Evolutionary conservation across 139 green algal genomes (phyloP).

Genomic region (Klebsormidium nitens): DNA sequence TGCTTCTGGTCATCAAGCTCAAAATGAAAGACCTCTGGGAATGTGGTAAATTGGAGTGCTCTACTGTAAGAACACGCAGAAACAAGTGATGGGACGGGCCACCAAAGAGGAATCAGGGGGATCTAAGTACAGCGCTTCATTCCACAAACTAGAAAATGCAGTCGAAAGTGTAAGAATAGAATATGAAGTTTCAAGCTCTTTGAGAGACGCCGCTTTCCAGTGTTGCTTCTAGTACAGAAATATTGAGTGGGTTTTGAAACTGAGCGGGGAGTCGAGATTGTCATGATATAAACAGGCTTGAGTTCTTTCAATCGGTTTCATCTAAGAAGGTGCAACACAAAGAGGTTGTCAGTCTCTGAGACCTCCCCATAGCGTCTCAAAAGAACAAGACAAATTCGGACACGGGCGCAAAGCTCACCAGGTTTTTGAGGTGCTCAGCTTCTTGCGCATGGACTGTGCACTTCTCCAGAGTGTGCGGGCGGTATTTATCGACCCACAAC

Average conservation of each 20-base stretch:
- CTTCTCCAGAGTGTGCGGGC: constrained; percentile 73
- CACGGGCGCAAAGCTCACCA: constrained; percentile 52
- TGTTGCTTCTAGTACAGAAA: no score
- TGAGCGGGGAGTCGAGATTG: neutral
- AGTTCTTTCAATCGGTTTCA: neutral
- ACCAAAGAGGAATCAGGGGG: no score
- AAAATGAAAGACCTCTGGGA: neutral
- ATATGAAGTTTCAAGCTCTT: no score
- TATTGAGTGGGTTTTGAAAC: neutral
- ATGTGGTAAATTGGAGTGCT: constrained; percentile 8
- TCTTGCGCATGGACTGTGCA: constrained; percentile 68
- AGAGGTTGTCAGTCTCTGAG: neutral
- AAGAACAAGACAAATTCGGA: neutral
- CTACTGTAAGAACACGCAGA: neutral
- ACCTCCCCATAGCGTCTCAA: neutral
- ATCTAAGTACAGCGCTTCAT: no score
- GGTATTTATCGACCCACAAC: constrained; percentile 70
- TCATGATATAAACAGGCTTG: neutral
- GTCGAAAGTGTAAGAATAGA: no score
- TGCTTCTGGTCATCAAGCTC: neutral
- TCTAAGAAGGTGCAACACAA: constrained; percentile 5
- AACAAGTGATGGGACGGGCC: neutral
- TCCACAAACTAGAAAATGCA: constrained; percentile 3
- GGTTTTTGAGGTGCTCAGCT: constrained; percentile 71
- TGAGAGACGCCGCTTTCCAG: no score